Evolutionary conservation across 495 filamentous ascomycete genomes (phyloP).

Genomic region (Hypoxylon rickii): DNA sequence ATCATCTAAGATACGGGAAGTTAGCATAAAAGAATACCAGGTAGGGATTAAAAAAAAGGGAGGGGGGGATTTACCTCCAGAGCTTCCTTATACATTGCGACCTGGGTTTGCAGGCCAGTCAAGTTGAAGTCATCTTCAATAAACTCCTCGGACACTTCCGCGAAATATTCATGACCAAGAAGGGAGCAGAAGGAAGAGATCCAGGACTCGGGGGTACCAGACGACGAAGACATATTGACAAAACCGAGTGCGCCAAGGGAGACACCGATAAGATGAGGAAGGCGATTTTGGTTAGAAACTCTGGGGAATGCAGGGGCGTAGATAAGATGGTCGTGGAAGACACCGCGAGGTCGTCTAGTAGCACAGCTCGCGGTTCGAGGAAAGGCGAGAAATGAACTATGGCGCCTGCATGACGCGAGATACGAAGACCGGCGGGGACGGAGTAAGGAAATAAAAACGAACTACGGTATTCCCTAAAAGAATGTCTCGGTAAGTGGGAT

Average conservation of each 20-base stretch:
- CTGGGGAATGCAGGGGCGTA: no score
- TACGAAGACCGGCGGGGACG: neutral
- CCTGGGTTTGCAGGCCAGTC: constrained; percentile 90
- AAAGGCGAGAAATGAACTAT: constrained; percentile 5
- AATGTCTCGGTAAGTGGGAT: constrained; percentile 14
- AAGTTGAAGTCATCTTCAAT: constrained; percentile 99
- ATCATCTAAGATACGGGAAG: constrained; percentile 74
- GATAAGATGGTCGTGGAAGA: constrained; percentile 4
- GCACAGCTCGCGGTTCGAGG: constrained; percentile 15
- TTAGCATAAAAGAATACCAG: neutral
- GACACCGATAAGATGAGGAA: neutral
- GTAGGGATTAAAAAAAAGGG: neutral
- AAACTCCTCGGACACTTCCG: constrained; percentile 97
- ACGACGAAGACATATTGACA: constrained; percentile 67
- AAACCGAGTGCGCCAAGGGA: neutral
- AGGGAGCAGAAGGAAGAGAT: constrained; percentile 96
- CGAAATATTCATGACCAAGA: constrained; percentile 97
- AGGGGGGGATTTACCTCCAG: constrained; percentile 49
- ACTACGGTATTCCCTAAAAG: neutral
- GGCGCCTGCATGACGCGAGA: constrained; percentile 29
- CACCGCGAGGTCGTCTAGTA: constrained; percentile 19
- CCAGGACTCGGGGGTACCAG: constrained; percentile 90
- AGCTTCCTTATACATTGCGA: constrained; percentile 99
- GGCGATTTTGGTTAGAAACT: neutral
- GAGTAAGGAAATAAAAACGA: neutral